These are phyloP conservation scores for Penicillium thymicola DNA, from an alignment of 2,329 filamentous ascomycete genomes.

Conservation along the genomic window DNA sequence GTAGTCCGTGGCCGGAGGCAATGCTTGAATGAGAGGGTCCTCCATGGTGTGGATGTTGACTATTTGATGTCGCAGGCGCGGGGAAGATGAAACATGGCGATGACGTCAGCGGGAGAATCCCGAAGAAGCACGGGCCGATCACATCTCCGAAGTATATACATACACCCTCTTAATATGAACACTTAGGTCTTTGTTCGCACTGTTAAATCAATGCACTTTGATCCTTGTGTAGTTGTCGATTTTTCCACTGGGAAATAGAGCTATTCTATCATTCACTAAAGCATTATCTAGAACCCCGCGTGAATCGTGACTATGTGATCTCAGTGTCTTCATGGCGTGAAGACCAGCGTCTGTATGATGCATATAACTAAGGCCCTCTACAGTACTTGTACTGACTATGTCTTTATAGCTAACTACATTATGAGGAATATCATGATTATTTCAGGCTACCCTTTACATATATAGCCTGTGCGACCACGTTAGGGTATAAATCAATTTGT, in stretches of 20 bases:
- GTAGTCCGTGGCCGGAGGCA: conserved; percentile 62
- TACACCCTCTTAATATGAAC: background rate
- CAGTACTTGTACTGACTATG: no score
- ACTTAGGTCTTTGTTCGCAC: background rate
- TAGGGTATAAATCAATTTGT: no score
- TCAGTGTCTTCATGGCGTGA: no score
- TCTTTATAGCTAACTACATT: no score
- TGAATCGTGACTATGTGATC: background rate
- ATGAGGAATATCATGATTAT: no score
- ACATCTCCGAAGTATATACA: background rate
- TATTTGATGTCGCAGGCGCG: background rate
- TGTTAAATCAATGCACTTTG: no score
- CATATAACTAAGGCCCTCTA: no score
- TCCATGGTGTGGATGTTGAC: conserved; percentile 26
- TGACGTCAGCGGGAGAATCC: conserved; percentile 15
- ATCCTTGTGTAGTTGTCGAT: background rate
- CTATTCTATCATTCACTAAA: background rate
- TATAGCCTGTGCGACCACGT: no score
- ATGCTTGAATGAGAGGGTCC: conserved; percentile 54
- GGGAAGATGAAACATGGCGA: conserved; percentile 6
- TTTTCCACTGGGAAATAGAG: no score
- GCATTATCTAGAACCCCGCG: background rate
- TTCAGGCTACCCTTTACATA: no score
- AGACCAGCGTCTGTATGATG: no score
- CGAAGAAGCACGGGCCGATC: conserved; percentile 6